Evolutionary conservation across 495 filamentous ascomycete species (phyloP).

Genomic region (Neurospora sp.): DNA sequence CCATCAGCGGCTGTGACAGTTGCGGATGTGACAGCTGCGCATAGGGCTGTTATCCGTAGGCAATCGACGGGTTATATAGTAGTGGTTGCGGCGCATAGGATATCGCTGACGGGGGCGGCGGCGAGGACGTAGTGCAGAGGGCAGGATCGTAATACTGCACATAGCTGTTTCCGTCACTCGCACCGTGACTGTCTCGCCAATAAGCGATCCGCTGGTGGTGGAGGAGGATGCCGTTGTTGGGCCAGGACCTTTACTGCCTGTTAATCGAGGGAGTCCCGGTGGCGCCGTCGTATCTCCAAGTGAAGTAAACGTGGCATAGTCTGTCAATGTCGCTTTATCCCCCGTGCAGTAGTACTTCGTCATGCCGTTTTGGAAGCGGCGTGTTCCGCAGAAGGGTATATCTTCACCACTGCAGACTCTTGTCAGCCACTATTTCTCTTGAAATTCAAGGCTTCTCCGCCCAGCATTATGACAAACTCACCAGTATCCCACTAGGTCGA

Average conservation of each 20-base stretch:
- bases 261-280: background rate
- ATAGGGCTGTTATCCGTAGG: background rate
- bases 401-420: background rate
- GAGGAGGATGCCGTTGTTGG: background rate
- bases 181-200: background rate
- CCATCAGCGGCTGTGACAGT: background rate
- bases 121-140: background rate
- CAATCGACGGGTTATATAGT: background rate
- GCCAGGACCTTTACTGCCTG: conserved; percentile 1
- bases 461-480: background rate
- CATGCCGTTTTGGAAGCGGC: background rate
- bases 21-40: background rate
- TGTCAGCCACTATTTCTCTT: background rate
- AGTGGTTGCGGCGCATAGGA: background rate
- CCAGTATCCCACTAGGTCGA: background rate
- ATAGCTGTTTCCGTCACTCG: background rate
- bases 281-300: background rate
- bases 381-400: background rate
- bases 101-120: background rate
- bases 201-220: background rate
- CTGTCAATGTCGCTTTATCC: background rate
- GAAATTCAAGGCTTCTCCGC: no score
- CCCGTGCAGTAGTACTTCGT: background rate
- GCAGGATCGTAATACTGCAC: background rate
- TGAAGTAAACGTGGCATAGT: background rate